Conservation (phyloP, 306 rosid species). For the Prunus persica region DNA sequence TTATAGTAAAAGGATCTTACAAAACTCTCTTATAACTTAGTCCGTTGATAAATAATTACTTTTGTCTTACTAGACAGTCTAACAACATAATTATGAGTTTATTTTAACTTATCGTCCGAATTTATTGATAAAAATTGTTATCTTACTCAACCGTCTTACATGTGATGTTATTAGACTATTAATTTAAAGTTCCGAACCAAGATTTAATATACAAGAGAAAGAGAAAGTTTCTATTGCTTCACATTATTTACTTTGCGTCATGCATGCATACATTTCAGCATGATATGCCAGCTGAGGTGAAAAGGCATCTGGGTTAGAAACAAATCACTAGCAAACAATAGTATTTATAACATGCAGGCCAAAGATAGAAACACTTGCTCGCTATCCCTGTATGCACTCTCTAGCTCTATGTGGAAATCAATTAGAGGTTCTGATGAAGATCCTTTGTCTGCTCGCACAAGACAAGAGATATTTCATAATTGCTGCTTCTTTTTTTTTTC, state of each 20-base stretch:
- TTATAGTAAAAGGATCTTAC: no score
- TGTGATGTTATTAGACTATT: not conserved
- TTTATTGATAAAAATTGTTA: no score
- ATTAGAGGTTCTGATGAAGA: conserved; percentile 1
- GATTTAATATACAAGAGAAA: not conserved
- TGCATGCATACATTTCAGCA: not conserved
- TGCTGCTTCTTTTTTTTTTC: not conserved
- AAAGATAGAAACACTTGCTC: conserved; percentile 11
- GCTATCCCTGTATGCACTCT: not conserved
- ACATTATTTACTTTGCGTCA: conserved; percentile 2
- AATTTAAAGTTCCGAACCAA: no score
- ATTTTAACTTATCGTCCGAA: no score
- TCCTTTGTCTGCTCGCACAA: conserved; percentile 31
- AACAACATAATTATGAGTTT: no score
- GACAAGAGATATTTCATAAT: conserved; percentile 20
- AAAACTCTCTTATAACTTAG: no score
- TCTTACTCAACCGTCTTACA: no score
- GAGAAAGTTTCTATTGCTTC: not conserved
- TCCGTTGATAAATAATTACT: no score
- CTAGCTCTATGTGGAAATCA: conserved; percentile 13
- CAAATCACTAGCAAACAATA: conserved; percentile 29
- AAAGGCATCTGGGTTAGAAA: conserved; percentile 22
- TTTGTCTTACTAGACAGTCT: no score
- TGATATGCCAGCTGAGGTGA: conserved; percentile 4
- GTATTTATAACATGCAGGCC: conserved; percentile 11